Conservation (phyloP, 805 yeast species). For the Candida michaelii region DNA sequence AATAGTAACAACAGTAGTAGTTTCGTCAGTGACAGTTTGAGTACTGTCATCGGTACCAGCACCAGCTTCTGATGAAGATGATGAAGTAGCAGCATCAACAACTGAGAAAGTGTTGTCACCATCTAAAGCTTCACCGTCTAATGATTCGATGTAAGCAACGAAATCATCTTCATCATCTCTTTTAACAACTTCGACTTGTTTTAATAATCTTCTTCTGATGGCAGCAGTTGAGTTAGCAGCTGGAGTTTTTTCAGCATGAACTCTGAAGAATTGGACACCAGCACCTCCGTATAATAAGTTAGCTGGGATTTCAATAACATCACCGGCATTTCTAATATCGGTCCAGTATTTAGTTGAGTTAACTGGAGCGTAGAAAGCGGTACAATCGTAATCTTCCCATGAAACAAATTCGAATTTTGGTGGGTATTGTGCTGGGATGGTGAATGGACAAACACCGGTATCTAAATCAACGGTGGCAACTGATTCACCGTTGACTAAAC, state of each 20-base stretch:
- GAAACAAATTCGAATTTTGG: conserved; percentile 25
- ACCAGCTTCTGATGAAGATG: conserved; percentile 20
- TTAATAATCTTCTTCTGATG: conserved; percentile 38
- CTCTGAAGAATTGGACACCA: conserved; percentile 28
- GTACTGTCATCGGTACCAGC: conserved; percentile 18
- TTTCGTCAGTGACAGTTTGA: conserved; percentile 15
- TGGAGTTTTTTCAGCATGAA: conserved; percentile 26
- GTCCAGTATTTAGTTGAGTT: conserved; percentile 27
- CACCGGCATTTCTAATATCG: conserved; percentile 35
- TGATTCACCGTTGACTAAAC: conserved; percentile 32
- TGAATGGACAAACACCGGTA: conserved; percentile 39
- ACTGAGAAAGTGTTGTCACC: conserved; percentile 15
- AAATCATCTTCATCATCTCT: conserved; percentile 36
- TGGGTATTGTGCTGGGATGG: conserved; percentile 28
- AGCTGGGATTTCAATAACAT: conserved; percentile 34
- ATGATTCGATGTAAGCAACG: conserved; percentile 18
- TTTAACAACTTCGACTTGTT: conserved; percentile 18
- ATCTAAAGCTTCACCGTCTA: conserved; percentile 23
- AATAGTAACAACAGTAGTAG: conserved; percentile 35
- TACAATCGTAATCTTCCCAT: conserved; percentile 30
- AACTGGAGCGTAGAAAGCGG: conserved; percentile 33
- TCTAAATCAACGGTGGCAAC: conserved; percentile 40
- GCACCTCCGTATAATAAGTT: conserved; percentile 23
- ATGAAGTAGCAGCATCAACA: conserved; percentile 18
- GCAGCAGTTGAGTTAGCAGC: conserved; percentile 40